These are phyloP conservation scores for Protostelium mycophagum DNA, from an alignment of 78 protist species.

Conservation along the genomic window DNA sequence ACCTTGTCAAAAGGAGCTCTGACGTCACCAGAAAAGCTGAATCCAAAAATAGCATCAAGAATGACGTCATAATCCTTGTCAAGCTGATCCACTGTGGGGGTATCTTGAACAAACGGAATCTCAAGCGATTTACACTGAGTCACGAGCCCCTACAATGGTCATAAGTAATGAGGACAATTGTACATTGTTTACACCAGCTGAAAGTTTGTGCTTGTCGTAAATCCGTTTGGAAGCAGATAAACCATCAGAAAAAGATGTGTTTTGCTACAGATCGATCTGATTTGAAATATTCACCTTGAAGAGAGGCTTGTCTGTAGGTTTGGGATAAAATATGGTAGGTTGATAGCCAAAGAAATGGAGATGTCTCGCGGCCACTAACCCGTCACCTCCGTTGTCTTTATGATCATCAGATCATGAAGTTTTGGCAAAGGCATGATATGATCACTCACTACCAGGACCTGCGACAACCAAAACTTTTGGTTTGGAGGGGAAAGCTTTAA, in stretches of 20 bases:
- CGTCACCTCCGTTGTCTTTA: constrained; percentile 91
- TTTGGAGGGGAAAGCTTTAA: neutral
- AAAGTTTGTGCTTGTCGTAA: neutral
- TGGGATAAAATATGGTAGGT: constrained; percentile 72
- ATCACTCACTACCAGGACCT: too few species aligned
- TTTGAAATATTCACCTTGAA: constrained; percentile 14
- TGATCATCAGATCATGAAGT: too few species aligned
- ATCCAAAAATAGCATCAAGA: constrained; percentile 87
- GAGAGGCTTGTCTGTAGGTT: constrained; percentile 42
- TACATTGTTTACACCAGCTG: neutral
- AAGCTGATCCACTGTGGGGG: constrained; percentile 10
- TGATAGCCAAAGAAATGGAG: constrained; percentile 67
- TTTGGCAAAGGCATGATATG: too few species aligned
- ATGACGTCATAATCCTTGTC: constrained; percentile 32
- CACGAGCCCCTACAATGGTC: constrained; percentile 14
- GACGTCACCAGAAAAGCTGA: constrained; percentile 71
- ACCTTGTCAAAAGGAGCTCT: constrained; percentile 76
- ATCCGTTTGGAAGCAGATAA: neutral
- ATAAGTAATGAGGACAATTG: neutral
- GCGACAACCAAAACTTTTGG: too few species aligned
- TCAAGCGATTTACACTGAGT: constrained; percentile 25
- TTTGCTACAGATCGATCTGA: too few species aligned
- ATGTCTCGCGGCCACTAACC: constrained; percentile 86
- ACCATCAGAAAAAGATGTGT: too few species aligned
- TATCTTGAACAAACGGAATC: constrained; percentile 6